Conservation (phyloP, 345 rosid species). For the Durio zibethinus region DNA sequence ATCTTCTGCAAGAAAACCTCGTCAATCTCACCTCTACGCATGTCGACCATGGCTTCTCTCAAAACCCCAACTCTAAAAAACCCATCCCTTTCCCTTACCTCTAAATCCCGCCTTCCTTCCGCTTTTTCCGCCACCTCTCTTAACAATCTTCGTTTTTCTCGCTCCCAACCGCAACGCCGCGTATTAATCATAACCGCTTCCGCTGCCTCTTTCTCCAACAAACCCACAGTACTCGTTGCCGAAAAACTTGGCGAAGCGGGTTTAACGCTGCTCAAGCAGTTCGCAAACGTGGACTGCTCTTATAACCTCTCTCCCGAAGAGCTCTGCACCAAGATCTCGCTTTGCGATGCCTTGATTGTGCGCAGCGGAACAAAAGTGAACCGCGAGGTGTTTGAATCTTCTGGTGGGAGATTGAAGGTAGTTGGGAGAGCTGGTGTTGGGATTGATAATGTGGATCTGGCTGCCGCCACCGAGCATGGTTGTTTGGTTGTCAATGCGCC, state of each 20-base stretch:
- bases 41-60: conserved; percentile 27
- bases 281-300: conserved; percentile 73
- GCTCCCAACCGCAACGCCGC: conserved; percentile 17
- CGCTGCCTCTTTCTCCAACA: conserved; percentile 37
- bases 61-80: conserved; percentile 30
- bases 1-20: not conserved
- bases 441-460: conserved; percentile 89
- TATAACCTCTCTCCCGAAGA: conserved; percentile 83
- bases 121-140: conserved; percentile 27
- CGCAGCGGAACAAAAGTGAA: conserved; percentile 78
- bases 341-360: conserved; percentile 79
- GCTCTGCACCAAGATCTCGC: conserved; percentile 88
- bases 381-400: conserved; percentile 77
- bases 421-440: conserved; percentile 96
- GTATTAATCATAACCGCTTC: conserved; percentile 26
- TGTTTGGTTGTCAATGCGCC: conserved; percentile 93
- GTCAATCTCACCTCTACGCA: not conserved
- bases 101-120: conserved; percentile 27
- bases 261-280: conserved; percentile 48
- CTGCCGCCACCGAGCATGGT: conserved; percentile 86
- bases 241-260: conserved; percentile 89
- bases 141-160: conserved; percentile 22
- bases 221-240: conserved; percentile 76
- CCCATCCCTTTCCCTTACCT: conserved; percentile 37
- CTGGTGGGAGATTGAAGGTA: conserved; percentile 76